Conservation (phyloP, 2,329 filamentous ascomycete species). For the Cryphonectria naterciae region DNA sequence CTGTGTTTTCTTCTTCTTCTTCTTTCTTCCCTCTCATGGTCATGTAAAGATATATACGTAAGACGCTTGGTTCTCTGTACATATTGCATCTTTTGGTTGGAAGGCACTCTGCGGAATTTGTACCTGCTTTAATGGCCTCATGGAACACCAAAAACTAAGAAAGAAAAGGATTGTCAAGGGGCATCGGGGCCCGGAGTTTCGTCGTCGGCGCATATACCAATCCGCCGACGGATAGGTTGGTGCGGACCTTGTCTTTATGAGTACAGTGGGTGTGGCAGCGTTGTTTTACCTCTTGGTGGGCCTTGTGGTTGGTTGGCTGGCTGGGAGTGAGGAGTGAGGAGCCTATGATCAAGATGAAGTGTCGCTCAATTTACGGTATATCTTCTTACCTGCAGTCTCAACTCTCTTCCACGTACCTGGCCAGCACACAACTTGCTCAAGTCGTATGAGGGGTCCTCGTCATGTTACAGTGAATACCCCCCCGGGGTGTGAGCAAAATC, state of each 20-base stretch:
- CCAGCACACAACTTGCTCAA: background rate
- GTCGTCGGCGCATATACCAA: background rate
- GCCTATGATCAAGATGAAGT: background rate
- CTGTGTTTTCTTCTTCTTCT: background rate
- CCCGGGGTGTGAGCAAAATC: background rate
- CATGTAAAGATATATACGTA: background rate
- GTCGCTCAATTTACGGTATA: background rate
- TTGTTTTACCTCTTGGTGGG: background rate
- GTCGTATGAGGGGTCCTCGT: background rate
- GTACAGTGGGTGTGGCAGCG: background rate
- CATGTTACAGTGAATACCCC: background rate
- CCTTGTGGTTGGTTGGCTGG: too few species aligned
- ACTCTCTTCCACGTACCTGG: background rate
- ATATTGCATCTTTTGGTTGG: conserved; percentile 22
- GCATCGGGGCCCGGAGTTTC: conserved; percentile 13
- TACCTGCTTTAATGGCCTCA: conserved; percentile 17
- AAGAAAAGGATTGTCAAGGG: background rate
- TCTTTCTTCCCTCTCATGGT: background rate
- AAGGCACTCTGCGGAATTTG: background rate
- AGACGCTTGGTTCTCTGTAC: conserved; percentile 17
- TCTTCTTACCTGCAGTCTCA: background rate
- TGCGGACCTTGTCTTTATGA: background rate
- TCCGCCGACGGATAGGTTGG: background rate
- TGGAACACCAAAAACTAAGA: conserved; percentile 18
- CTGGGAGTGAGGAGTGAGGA: background rate